Evolutionary conservation across 305 asterid species (phyloP), one percentile per base, ranked within the genome.

Genomic region (Withania somnifera): DNA sequence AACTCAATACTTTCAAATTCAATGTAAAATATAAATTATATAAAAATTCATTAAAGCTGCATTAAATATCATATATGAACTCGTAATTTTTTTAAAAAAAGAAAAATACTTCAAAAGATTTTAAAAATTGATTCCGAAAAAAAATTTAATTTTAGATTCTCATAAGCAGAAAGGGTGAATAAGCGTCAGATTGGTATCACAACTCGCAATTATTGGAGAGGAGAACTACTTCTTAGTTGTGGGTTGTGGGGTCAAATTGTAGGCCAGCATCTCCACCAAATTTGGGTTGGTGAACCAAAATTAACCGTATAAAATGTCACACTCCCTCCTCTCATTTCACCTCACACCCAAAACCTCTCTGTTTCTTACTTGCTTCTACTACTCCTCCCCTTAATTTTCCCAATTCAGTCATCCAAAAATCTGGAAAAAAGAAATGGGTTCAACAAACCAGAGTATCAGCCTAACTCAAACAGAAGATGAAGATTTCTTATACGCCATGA

Each of bases 401-500:
- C 77, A 63, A 54, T 45, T 64, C n/a, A 36, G 5, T 42, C 10
- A 4, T 28, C 34, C 26, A 6, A 52, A 51, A 79, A 78, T 11
- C 28, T 11, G 1, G 13, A 60, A 24, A n/a, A n/a, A n/a, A n/a
- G n/a, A n/a, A 30, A 90, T 87, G 91, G 87, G 87, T 2, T 90
- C 92, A 58, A 85, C 83, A n/a, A 40, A 52, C 45, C 57, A 84
- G 13, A 2, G n/a, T n/a, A n/a, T n/a, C n/a, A n/a, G 69, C 7
- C 22, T 63, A 13, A 82, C 81, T 3, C 45, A 84, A 17, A 87
- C 82, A 3, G 95, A 90, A 15, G 93, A 89, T 24, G 94, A 89
- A 75, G 61, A 84, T 1, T 89, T 87, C 69, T 58, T 93, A 24
- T 89, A 88, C 38, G 94, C 97, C 36, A 87, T 94, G 94, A 93